Evolutionary conservation across 2,329 filamentous ascomycete species (phyloP).

Genomic region (Diaporthe sp.): DNA sequence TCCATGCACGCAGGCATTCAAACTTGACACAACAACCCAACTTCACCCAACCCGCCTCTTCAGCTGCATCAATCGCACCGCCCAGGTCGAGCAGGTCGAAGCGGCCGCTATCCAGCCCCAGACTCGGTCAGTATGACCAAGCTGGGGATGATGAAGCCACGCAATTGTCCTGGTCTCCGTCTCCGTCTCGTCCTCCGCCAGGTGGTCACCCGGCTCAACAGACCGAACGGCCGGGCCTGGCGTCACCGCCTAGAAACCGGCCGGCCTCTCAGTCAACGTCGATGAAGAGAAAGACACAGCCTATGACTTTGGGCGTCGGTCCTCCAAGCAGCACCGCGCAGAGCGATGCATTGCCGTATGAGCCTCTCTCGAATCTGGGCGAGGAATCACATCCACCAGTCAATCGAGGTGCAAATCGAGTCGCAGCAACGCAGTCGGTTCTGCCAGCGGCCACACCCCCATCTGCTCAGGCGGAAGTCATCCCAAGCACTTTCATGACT

Average conservation of each 20-base stretch:
- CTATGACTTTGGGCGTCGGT: constrained; percentile 37
- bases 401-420: constrained; percentile 44
- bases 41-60: constrained; percentile 8
- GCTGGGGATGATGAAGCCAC: constrained; percentile 2
- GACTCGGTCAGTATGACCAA: background rate
- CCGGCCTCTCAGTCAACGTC: background rate
- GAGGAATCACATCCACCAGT: constrained; percentile 42
- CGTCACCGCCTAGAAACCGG: background rate
- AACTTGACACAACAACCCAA: constrained; percentile 42
- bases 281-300: constrained; percentile 31
- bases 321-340: constrained; percentile 47
- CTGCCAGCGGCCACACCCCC: constrained; percentile 48
- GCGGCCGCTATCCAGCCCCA: background rate
- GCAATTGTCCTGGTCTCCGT: constrained; percentile 7
- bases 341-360: constrained; percentile 51
- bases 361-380: constrained; percentile 46
- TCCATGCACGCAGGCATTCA: constrained; percentile 40
- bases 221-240: background rate
- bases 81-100: background rate
- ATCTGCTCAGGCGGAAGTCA: constrained; percentile 49
- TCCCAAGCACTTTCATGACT: constrained; percentile 47
- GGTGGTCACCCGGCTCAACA: background rate
- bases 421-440: constrained; percentile 8
- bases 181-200: constrained; percentile 1
- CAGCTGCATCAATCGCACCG: background rate